Percentiles rank a stretch among this genome's conserved stretches.
Evolutionary conservation across 75 land plant species (phyloP).

Genomic region (Larix kaempferi): DNA sequence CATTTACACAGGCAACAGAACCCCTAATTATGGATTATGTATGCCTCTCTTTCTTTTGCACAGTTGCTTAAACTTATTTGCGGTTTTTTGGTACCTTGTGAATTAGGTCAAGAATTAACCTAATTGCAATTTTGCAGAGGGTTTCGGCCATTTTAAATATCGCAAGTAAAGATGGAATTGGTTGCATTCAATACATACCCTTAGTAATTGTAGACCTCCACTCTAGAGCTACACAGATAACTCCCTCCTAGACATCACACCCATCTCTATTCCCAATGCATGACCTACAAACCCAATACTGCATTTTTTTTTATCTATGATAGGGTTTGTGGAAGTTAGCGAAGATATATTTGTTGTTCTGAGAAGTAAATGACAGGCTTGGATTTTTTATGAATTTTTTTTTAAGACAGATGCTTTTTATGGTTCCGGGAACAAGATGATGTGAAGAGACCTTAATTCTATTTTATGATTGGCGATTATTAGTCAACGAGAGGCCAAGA

Average conservation of each 20-base stretch:
- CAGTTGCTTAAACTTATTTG: too few species aligned
- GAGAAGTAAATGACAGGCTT: background rate
- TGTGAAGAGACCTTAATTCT: background rate
- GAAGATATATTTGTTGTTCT: background rate
- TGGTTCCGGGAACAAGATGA: background rate
- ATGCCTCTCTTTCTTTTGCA: too few species aligned
- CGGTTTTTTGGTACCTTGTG: too few species aligned
- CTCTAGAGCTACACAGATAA: too few species aligned
- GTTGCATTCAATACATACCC: too few species aligned
- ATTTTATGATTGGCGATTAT: background rate
- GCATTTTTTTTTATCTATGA: background rate
- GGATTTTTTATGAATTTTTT: background rate
- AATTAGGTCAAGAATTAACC: too few species aligned
- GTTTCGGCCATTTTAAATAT: background rate
- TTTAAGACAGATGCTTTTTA: background rate
- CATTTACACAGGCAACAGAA: background rate
- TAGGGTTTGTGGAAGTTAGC: slow-evolving; percentile 1
- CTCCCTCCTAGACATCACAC: too few species aligned
- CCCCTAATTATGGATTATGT: slow-evolving; percentile 10
- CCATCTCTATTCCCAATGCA: too few species aligned
- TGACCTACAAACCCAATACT: too few species aligned
- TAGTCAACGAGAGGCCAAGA: background rate
- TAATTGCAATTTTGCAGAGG: background rate
- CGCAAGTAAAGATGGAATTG: background rate
- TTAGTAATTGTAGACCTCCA: too few species aligned